A percentile compares a stretch with the other conserved stretches of the same genome.
phyloP scores from a whole-genome alignment of 2,329 filamentous ascomycete genomes.

The Ceratocystis huliohia region DNA sequence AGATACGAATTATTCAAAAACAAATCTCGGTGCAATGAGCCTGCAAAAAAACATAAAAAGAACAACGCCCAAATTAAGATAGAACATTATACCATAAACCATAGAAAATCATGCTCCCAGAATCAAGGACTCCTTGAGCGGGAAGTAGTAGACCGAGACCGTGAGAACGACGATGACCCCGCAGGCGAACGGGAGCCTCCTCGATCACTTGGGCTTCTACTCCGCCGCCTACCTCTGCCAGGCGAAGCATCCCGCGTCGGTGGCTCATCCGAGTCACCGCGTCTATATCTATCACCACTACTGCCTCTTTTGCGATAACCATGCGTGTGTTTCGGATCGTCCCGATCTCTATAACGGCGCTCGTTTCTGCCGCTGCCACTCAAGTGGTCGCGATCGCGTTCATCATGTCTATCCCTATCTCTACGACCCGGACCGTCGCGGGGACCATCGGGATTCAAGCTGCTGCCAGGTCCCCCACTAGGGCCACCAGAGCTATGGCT shows the following conservation, averaged over 20 bases:
- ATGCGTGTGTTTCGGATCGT: slow-evolving; percentile 12
- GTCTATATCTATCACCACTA: slow-evolving; percentile 4
- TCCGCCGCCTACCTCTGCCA: neutral
- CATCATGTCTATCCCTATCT: neutral
- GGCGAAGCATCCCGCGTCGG: neutral
- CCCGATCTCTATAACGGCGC: slow-evolving; percentile 17
- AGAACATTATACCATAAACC: neutral
- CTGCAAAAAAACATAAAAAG: neutral
- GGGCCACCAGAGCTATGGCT: neutral
- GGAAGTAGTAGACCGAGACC: neutral
- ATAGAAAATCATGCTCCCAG: neutral
- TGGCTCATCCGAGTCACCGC: neutral
- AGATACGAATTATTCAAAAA: neutral
- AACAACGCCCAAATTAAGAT: neutral
- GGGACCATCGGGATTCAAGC: neutral
- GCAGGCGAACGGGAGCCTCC: slow-evolving; percentile 12
- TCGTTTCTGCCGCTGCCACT: slow-evolving; percentile 3
- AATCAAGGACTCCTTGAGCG: slow-evolving; percentile 12
- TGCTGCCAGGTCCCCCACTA: neutral
- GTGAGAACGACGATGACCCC: neutral
- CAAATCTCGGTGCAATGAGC: neutral
- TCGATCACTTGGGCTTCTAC: slow-evolving; percentile 1
- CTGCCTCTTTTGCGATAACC: neutral
- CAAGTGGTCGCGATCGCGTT: neutral
- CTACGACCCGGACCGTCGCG: neutral